Base-by-base conservation (phyloP, 2,329 filamentous ascomycete genomes). In the Penicillium griseofulvum region DNA sequence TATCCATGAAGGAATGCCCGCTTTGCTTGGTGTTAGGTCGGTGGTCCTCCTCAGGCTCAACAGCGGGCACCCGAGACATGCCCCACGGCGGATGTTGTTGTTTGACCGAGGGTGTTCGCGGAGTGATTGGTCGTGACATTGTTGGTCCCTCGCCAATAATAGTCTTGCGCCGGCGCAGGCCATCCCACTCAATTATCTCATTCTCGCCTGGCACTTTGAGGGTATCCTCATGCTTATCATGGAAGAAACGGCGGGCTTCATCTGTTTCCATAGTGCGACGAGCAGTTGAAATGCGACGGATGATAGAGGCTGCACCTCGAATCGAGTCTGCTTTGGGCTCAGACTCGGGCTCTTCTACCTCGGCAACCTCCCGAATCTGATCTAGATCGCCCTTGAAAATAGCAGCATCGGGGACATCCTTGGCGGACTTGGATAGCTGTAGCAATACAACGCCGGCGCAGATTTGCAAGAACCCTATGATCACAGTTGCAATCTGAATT, bases 311-410 rank as follows among this genome's bases (percentile, higher is more conserved):
- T 16, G 93, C 81, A 57, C 93, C 94, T 63, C 94, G 90, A 67
- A 99, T 95, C 10, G 94, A 91, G 72, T 99, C 94, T 14, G 94
- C 94, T 70, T 96, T 95, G 50, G 94, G 94, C 67, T 99, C 94
- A 14, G 89, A 88, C 73, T 99, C 94, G n/a, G 92, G 89, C 71
- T 97, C 91, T 71, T 96, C 91, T 68, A 96, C 91, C 67, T 97
- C 90, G 44, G 90, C 93, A 59, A 97, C 94, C 29, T 93, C 96
- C 31, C 94, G 90, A 51, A 97, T 89, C 79, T 99, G 93, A 67
- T 97, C 89, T 49, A 99, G 82, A 68, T 97, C 91, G 42, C 93
- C 94, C 52, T 87, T 86, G 79, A 99, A 96, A 37, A 99, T 87
- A 31, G 92, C 91, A 0, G 91, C 82, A 70, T 97, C 94, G 7